Percentiles rank a stretch among this genome's conserved stretches.
Conservation (phyloP, 257 asterid species). For the Solanum acaule region DNA sequence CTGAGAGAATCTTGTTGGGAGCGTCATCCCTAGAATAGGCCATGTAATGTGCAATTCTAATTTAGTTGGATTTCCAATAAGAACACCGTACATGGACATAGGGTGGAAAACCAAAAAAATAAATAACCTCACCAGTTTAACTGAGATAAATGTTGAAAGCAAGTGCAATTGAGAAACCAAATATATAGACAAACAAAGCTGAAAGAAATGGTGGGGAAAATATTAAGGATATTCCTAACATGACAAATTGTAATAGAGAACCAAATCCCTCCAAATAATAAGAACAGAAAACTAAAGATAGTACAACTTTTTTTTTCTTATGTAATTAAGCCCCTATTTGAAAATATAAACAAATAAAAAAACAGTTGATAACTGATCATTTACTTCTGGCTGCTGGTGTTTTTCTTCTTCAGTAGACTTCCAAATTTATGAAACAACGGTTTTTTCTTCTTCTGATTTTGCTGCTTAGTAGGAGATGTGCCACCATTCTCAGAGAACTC, state of each 20-base stretch:
- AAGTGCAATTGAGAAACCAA: not conserved
- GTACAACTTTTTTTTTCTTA: not conserved
- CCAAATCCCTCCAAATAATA: not conserved
- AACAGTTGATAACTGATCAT: not conserved
- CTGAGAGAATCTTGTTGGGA: no score
- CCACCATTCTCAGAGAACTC: slow-evolving; percentile 46
- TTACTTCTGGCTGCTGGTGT: slow-evolving; percentile 48
- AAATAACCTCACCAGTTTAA: not conserved
- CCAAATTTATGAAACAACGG: slow-evolving; percentile 83
- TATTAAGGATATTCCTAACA: not conserved
- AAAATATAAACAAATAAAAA: not conserved
- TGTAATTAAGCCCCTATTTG: not conserved
- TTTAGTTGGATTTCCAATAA: no score
- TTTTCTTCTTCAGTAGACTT: slow-evolving; percentile 79
- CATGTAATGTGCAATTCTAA: not conserved
- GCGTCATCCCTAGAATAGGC: rapidly evolving
- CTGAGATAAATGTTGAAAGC: not conserved
- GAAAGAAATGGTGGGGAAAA: not conserved
- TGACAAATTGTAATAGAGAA: not conserved
- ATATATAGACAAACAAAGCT: not conserved
- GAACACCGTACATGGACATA: not conserved
- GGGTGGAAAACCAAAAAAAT: no score
- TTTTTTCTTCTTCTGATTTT: slow-evolving; percentile 72
- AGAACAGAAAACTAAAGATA: not conserved
- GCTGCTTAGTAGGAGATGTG: slow-evolving; percentile 46